Evolutionary conservation across 192 early-diverging fungal genomes (phyloP), one percentile per base, ranked within the genome.

Genomic region (Chytriomyces hyalinus): DNA sequence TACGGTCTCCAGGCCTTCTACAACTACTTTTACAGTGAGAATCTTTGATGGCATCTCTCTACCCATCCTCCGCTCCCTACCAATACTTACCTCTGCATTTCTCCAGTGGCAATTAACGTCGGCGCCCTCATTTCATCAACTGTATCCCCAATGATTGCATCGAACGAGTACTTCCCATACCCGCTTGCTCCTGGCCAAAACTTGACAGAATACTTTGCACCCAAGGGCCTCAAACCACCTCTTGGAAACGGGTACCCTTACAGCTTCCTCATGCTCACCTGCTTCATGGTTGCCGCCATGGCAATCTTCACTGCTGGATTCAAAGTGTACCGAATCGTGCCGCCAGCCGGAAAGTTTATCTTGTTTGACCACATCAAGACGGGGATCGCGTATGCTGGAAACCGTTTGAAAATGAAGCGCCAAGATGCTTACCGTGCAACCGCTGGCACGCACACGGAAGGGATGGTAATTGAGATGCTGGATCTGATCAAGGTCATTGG

Each of bases 321-420:
- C 36, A 79, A 73, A 22, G 83, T 76, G 80, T 91, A 91, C 80
- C 82, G 90, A 61, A 82, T 91, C 65, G 89, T 91, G 6, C 88
- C 90, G 26, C 89, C 90, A 63, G 75, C 81, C 60, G 88, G 90
- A 45, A 67, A 79, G 63, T 91, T 91, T 81, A 69, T 90, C 60
- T 81, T 84, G 44, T 76, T 71, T 43, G 77, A 83, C 70, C 80
- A 87, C 50, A 0, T 82, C 51, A 80, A 78, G 73, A 80, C 79
- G 26, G 83, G 81, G 7, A 3, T 67, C 69, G 47, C 61, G 44
- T 79, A 72, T 9, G 24, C 67, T n/a, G 15, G 50, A 43, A 73
- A 59, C 9, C 24, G 48, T 49, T 22, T 82, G 45, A n/a, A 15
- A 44, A 73, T 45, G 67, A 57, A 22, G 53, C 28, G 20, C 6